Percentiles rank a stretch among this genome's conserved stretches.
These are phyloP conservation scores for Pleoardoris graminearum DNA, from an alignment of 2,329 filamentous ascomycete genomes.

Conservation along the genomic window DNA sequence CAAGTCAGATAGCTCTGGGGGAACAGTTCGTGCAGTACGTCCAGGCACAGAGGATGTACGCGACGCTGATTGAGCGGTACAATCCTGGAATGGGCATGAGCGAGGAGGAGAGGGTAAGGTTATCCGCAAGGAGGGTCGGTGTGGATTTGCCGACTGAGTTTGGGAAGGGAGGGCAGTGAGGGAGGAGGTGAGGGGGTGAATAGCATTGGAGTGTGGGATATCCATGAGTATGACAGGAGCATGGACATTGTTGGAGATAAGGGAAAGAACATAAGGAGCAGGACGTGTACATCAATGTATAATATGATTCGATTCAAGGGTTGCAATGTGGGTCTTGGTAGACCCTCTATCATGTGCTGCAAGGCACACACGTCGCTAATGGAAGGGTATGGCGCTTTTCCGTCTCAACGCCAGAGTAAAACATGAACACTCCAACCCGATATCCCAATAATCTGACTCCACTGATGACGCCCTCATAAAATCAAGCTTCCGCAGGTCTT, in stretches of 20 bases:
- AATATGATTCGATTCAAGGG: background rate
- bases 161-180: conserved; percentile 15
- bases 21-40: conserved; percentile 81
- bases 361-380: conserved; percentile 7
- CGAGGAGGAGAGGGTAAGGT: conserved; percentile 77
- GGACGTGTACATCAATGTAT: conserved; percentile 1
- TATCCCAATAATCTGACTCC: background rate
- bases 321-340: background rate
- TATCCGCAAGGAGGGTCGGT: conserved; percentile 85
- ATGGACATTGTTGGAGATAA: background rate
- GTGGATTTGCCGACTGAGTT: conserved; percentile 80
- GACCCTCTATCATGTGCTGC: background rate
- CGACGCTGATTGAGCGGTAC: conserved; percentile 82
- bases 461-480: background rate
- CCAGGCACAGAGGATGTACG: conserved; percentile 82
- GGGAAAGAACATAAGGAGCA: background rate
- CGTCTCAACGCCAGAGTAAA: background rate
- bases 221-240: background rate
- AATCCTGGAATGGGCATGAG: conserved; percentile 91
- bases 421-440: background rate
- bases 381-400: conserved; percentile 31
- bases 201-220: too few species aligned
- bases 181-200: too few species aligned
- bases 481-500: background rate
- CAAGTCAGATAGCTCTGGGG: conserved; percentile 55